phyloP scores from a whole-genome alignment of 257 asterid genomes.

The Gynochthodes officinalis region DNA sequence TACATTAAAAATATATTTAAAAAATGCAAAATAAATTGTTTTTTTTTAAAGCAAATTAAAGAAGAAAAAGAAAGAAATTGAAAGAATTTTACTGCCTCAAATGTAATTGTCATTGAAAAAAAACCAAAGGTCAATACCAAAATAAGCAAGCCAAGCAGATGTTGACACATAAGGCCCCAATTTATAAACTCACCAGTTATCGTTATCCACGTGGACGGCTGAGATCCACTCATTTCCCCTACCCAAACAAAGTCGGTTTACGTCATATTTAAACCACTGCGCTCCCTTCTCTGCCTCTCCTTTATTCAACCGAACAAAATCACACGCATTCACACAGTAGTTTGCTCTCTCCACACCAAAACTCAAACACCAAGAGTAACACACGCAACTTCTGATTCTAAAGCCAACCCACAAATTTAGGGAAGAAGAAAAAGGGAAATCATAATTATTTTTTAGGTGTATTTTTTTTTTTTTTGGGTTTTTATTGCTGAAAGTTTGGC shows the following conservation, averaged over 20 bases:
- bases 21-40: no score
- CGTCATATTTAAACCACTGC: conserved; percentile 19
- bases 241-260: conserved; percentile 32
- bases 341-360: neutral
- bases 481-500: no score
- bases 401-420: neutral
- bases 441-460: no score
- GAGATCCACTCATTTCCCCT: conserved; percentile 26
- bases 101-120: no score
- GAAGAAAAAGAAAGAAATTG: no score
- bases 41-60: no score
- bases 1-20: no score
- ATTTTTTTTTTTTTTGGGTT: neutral
- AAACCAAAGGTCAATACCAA: neutral
- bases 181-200: conserved; percentile 17
- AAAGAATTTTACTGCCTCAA: no score
- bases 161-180: conserved; percentile 17
- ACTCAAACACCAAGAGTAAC: no score
- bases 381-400: no score
- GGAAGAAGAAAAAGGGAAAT: no score
- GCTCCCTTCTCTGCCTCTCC: neutral
- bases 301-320: neutral
- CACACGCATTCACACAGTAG: neutral
- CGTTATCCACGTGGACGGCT: conserved; percentile 42
- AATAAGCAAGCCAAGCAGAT: conserved; percentile 6